Evolutionary conservation across 768 basidiomycete genomes (phyloP).

Genomic region (Kwoniella botswanensis): DNA sequence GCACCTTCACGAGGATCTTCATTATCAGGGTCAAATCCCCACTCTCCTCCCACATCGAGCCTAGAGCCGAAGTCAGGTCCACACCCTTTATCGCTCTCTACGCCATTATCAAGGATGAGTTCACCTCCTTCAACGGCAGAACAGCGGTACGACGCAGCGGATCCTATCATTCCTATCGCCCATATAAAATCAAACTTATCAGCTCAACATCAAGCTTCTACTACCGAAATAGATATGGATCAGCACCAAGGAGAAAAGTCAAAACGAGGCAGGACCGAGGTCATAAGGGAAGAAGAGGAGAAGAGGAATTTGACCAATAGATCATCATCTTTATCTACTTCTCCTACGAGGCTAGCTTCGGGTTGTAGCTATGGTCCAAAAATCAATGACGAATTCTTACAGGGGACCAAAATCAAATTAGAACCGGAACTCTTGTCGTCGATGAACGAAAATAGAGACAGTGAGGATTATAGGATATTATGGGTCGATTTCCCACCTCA

Average conservation of each 20-base stretch:
- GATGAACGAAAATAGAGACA: neutral
- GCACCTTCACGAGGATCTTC: conserved; percentile 4
- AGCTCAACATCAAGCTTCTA: neutral
- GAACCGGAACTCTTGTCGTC: conserved; percentile 1
- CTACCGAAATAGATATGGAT: neutral
- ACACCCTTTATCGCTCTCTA: neutral
- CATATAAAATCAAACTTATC: conserved; percentile 14
- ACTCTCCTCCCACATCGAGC: neutral
- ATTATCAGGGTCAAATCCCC: neutral
- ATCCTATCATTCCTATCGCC: conserved; percentile 22
- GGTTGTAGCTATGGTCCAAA: conserved; percentile 17
- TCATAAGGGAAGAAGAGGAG: neutral
- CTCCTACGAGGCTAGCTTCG: conserved; percentile 1
- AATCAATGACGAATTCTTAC: neutral
- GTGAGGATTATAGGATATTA: conserved; percentile 27
- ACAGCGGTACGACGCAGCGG: conserved; percentile 9
- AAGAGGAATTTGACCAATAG: conserved; percentile 1
- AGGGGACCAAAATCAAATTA: neutral
- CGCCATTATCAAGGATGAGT: conserved; percentile 1
- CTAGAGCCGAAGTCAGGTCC: too few relatives aligned
- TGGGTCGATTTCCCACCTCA: conserved; percentile 53
- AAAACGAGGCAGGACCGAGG: neutral
- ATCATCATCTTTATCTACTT: neutral
- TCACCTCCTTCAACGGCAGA: neutral
- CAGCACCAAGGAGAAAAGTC: too few relatives aligned